Percentiles rank a stretch among this genome's conserved stretches.
These are phyloP conservation scores for Coemansia sp. DNA, from an alignment of 192 early-diverging fungal species.

Conservation along the genomic window DNA sequence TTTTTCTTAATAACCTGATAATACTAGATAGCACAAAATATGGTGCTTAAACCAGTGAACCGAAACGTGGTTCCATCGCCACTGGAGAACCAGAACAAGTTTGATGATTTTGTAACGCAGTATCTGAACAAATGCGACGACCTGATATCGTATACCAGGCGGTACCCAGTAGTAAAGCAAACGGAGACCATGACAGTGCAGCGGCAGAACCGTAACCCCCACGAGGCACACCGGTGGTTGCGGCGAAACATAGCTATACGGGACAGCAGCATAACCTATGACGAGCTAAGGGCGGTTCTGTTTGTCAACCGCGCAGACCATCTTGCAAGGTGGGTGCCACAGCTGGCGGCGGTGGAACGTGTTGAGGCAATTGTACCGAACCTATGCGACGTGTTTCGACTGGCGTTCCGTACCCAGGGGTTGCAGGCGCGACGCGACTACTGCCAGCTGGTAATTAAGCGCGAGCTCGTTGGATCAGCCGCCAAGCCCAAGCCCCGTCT, in stretches of 20 bases:
- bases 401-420: conserved; percentile 26
- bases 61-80: conserved; percentile 39
- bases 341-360: conserved; percentile 4
- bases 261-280: conserved; percentile 10
- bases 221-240: conserved; percentile 47
- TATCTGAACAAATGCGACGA: conserved; percentile 55
- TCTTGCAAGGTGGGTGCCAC: conserved; percentile 32
- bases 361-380: conserved; percentile 40
- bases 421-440: conserved; percentile 41
- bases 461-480: conserved; percentile 35
- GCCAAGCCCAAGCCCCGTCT: conserved; percentile 30
- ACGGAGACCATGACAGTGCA: conserved; percentile 18
- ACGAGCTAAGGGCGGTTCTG: conserved; percentile 27
- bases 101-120: conserved; percentile 45
- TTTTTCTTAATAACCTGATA: background rate
- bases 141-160: conserved; percentile 40
- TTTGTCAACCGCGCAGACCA: conserved; percentile 26
- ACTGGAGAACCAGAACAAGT: conserved; percentile 16
- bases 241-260: conserved; percentile 20
- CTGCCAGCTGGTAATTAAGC: conserved; percentile 43
- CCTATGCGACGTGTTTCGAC: conserved; percentile 26
- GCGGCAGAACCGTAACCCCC: conserved; percentile 48
- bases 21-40: background rate
- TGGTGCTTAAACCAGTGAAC: conserved; percentile 38
- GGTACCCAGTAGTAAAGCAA: conserved; percentile 33